A percentile compares a stretch with the other conserved stretches of the same genome.
phyloP scores from a whole-genome alignment of 2,329 filamentous ascomycete genomes.

The Sarocladium strictum region DNA sequence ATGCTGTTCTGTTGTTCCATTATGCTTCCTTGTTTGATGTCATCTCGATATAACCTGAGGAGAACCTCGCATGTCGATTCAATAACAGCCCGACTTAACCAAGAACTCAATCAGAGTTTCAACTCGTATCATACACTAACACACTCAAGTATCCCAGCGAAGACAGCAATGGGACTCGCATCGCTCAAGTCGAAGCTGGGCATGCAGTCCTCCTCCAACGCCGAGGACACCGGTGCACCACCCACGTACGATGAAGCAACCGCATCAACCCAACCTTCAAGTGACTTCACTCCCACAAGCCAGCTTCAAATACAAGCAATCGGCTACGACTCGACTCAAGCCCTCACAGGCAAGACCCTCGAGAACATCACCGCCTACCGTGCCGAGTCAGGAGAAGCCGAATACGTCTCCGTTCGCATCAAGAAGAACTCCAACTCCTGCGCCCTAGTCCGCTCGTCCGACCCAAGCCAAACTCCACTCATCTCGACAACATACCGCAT shows the following conservation, averaged over 20 bases:
- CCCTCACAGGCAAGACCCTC: slow-evolving; percentile 34
- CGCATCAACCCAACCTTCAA: neutral
- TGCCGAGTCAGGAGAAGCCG: slow-evolving; percentile 6
- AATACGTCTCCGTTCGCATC: slow-evolving; percentile 16
- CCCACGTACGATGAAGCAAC: slow-evolving; percentile 1
- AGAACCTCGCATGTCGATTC: too few relatives aligned
- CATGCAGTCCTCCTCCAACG: neutral
- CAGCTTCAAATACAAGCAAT: slow-evolving; percentile 11
- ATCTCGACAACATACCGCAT: slow-evolving; percentile 19
- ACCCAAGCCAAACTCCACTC: slow-evolving; percentile 11
- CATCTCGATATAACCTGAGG: neutral
- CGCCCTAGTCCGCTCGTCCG: slow-evolving; percentile 15
- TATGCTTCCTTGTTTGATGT: neutral
- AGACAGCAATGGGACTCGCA: neutral
- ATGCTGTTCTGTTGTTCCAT: neutral
- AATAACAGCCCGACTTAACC: too few relatives aligned
- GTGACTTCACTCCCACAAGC: slow-evolving; percentile 2
- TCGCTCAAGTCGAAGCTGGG: neutral
- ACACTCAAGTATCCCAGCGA: neutral
- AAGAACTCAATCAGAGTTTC: too few relatives aligned
- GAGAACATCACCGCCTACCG: slow-evolving; percentile 39
- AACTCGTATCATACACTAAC: neutral
- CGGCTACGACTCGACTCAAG: slow-evolving; percentile 8
- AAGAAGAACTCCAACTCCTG: slow-evolving; percentile 18
- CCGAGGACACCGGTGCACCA: neutral